Percentiles rank a stretch among this genome's conserved stretches.
Conservation (phyloP, 1,284 basidiomycete genomes). For the Acaromyces ingoldii region DNA sequence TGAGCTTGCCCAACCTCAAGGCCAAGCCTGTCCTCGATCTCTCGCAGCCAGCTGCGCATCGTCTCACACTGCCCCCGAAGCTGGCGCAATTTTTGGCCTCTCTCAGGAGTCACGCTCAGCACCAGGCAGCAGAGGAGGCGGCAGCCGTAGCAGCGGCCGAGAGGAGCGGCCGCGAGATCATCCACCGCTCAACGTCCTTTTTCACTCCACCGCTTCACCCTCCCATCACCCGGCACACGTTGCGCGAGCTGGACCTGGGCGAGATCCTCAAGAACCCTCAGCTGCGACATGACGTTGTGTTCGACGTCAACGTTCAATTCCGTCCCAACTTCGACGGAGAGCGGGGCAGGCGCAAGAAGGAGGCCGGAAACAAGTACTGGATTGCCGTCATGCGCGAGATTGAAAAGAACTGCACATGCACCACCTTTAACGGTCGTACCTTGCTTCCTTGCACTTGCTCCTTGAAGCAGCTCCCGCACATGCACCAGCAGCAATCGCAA, state of each 20-base stretch:
- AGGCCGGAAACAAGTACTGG: conserved; percentile 78
- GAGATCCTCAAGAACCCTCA: conserved; percentile 82
- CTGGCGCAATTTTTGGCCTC: conserved; percentile 1
- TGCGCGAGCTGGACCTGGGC: conserved; percentile 77
- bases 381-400: conserved; percentile 72
- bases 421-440: conserved; percentile 59
- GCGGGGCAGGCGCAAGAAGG: conserved; percentile 65
- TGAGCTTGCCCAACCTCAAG: conserved; percentile 29
- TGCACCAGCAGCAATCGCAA: conserved; percentile 56
- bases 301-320: conserved; percentile 57
- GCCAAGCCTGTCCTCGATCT: conserved; percentile 26
- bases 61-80: conserved; percentile 20
- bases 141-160: background rate
- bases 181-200: too few relatives aligned
- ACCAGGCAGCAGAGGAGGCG: background rate
- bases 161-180: too few relatives aligned
- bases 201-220: conserved; percentile 63
- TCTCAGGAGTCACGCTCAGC: background rate
- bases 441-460: conserved; percentile 48
- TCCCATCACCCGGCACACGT: conserved; percentile 73
- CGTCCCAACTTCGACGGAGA: conserved; percentile 53
- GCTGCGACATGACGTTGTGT: conserved; percentile 85
- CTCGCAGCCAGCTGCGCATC: conserved; percentile 15
- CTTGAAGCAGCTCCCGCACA: background rate
- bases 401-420: conserved; percentile 74